Evolutionary conservation across 2,329 filamentous ascomycete genomes (phyloP).

Genomic region (Myriosclerotinia duriaeana): DNA sequence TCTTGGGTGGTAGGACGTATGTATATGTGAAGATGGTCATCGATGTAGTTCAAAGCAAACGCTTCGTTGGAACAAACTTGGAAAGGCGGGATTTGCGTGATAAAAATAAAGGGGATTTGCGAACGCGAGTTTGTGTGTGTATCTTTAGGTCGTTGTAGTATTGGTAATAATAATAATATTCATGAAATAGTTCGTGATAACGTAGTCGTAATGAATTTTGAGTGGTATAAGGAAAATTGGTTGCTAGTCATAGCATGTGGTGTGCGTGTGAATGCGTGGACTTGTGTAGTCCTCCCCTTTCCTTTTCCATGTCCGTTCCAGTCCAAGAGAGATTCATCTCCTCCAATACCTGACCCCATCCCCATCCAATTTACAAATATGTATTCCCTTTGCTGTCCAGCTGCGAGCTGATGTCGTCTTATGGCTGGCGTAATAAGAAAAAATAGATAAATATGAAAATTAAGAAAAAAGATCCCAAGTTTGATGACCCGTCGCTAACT

Average conservation of each 20-base stretch:
- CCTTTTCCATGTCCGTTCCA: slow-evolving; percentile 15
- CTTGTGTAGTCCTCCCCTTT: slow-evolving; percentile 7
- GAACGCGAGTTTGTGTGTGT: slow-evolving; percentile 11
- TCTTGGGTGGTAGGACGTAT: not conserved
- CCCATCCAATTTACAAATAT: slow-evolving; percentile 22
- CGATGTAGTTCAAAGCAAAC: slow-evolving; percentile 17
- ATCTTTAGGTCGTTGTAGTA: not conserved
- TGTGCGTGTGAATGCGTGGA: slow-evolving; percentile 16
- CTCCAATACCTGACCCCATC: slow-evolving; percentile 10
- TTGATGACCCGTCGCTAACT: slow-evolving; percentile 26
- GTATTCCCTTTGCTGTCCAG: slow-evolving; percentile 23
- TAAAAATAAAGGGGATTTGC: not conserved
- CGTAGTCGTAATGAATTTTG: slow-evolving; percentile 21
- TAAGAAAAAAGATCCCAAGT: slow-evolving; percentile 22
- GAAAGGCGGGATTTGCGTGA: slow-evolving; percentile 12
- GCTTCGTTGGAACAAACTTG: slow-evolving; percentile 23
- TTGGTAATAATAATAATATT: slow-evolving; percentile 16
- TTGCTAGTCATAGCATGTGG: slow-evolving; percentile 23
- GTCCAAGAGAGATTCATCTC: slow-evolving; percentile 21
- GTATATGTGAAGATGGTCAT: slow-evolving; percentile 19
- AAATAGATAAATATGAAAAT: slow-evolving; percentile 17
- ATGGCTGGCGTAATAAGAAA: slow-evolving; percentile 20
- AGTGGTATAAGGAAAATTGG: slow-evolving; percentile 22
- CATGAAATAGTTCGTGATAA: slow-evolving; percentile 26
- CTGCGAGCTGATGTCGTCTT: slow-evolving; percentile 24